phyloP scores from a whole-genome alignment of 257 asterid genomes.

The Dorcoceras hygrometricum region DNA sequence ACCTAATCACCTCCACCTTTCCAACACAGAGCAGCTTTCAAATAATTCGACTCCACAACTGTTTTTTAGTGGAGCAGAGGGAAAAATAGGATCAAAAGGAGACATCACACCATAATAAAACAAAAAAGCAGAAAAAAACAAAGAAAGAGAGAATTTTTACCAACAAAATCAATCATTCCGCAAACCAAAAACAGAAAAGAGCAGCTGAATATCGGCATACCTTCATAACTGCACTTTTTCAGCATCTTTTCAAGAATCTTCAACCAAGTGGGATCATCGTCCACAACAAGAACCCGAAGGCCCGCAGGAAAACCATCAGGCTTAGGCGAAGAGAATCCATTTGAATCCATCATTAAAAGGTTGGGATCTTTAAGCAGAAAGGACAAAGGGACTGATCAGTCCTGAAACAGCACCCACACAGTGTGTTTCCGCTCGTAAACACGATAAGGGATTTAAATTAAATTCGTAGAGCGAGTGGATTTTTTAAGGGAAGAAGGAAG shows the following conservation, averaged over 20 bases:
- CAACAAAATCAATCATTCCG: neutral
- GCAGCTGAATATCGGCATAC: constrained; percentile 36
- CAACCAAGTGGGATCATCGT: constrained; percentile 96
- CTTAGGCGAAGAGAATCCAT: constrained; percentile 65
- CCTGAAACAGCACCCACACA: constrained; percentile 26
- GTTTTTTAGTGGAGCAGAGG: neutral
- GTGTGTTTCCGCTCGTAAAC: constrained; percentile 6
- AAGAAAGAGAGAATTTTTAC: constrained; percentile 21
- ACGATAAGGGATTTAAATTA: constrained; percentile 22
- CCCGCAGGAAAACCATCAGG: constrained; percentile 83
- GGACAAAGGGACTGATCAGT: constrained; percentile 31
- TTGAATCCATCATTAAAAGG: constrained; percentile 49
- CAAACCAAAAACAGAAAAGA: neutral
- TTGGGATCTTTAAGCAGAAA: constrained; percentile 21
- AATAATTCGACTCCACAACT: neutral
- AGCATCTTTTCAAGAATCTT: constrained; percentile 98
- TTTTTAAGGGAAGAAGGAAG: constrained; percentile 23
- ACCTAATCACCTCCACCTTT: no score
- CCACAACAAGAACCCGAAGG: constrained; percentile 88
- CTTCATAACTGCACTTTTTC: constrained; percentile 87
- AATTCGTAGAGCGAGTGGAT: constrained; percentile 20
- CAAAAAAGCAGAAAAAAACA: no score
- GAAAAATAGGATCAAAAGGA: neutral
- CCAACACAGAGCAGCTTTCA: neutral
- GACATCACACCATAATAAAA: constrained; percentile 16